Evolutionary conservation across 805 yeast species (phyloP).

Genomic region (Wickerhamiella allomyrinae): DNA sequence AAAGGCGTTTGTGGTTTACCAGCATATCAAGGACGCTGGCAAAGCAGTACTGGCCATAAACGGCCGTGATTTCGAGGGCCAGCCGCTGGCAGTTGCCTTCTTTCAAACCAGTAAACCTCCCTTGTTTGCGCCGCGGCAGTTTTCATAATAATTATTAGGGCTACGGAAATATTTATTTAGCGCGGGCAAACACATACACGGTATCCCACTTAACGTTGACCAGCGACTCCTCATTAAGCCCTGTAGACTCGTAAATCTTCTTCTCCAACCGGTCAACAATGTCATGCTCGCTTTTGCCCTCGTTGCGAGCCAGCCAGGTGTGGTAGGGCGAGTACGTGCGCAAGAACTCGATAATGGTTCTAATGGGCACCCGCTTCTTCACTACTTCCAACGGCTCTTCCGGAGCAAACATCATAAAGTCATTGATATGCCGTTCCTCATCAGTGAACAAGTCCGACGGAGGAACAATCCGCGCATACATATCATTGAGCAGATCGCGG

Average conservation of each 20-base stretch:
- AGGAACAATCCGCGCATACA: conserved; percentile 32
- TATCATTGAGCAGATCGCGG: conserved; percentile 35
- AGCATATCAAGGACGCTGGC: conserved; percentile 34
- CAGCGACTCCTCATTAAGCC: conserved; percentile 36
- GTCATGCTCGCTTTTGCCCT: conserved; percentile 25
- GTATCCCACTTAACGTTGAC: conserved; percentile 35
- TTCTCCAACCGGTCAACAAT: conserved; percentile 34
- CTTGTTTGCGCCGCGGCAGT: no score
- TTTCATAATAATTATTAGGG: no score
- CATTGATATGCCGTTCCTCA: conserved; percentile 21
- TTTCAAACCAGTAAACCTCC: neutral
- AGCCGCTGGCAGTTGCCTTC: neutral
- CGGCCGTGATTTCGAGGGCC: conserved; percentile 17
- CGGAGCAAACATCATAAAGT: conserved; percentile 15
- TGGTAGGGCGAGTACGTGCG: conserved; percentile 61
- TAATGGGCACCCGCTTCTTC: conserved; percentile 4
- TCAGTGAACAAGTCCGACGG: conserved; percentile 33
- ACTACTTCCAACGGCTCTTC: conserved; percentile 15
- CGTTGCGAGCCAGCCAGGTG: conserved; percentile 34
- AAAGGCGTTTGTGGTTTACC: conserved; percentile 36
- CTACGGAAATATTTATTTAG: neutral
- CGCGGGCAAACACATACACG: conserved; percentile 17
- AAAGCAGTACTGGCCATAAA: conserved; percentile 33
- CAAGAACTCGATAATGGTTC: conserved; percentile 29
- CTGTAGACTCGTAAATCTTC: conserved; percentile 32